Evolutionary conservation across 305 asterid species (phyloP).

Genomic region (Ruellia speciosa): DNA sequence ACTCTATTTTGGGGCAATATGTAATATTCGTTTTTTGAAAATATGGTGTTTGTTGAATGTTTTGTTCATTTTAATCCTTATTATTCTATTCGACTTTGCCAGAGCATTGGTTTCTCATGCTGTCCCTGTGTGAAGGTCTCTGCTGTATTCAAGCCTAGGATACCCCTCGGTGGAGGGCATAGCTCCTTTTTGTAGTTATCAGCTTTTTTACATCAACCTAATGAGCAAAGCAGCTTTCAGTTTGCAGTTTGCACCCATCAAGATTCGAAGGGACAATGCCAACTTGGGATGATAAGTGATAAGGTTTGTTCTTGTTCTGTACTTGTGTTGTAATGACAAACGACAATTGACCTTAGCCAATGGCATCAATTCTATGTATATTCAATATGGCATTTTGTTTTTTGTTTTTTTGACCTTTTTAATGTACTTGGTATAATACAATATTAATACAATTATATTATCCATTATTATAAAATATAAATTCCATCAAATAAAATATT

Average conservation of each 20-base stretch:
- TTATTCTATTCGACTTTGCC: slow-evolving; percentile 13
- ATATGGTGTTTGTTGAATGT: neutral
- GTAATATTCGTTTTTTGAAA: neutral
- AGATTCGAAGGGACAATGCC: neutral
- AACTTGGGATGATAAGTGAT: too few species aligned
- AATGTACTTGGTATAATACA: too few species aligned
- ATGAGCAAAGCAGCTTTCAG: neutral
- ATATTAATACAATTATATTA: too few species aligned
- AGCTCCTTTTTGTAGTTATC: slow-evolving; percentile 45
- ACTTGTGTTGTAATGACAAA: too few species aligned
- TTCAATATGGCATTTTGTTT: too few species aligned
- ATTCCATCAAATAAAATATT: too few species aligned
- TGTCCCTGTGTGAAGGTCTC: slow-evolving; percentile 53
- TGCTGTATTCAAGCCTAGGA: slow-evolving; percentile 53
- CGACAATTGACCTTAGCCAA: too few species aligned
- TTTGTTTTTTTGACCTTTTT: too few species aligned
- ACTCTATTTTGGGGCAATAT: neutral
- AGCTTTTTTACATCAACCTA: neutral
- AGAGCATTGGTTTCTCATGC: slow-evolving; percentile 54
- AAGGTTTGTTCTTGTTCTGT: too few species aligned
- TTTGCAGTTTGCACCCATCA: neutral
- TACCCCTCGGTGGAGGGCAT: slow-evolving; percentile 74
- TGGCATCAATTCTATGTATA: too few species aligned
- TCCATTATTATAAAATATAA: too few species aligned
- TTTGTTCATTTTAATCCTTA: neutral